A percentile compares a stretch with the other conserved stretches of the same genome.
phyloP scores from a whole-genome alignment of 2,329 filamentous ascomycete species.

The Capronia epimyces region DNA sequence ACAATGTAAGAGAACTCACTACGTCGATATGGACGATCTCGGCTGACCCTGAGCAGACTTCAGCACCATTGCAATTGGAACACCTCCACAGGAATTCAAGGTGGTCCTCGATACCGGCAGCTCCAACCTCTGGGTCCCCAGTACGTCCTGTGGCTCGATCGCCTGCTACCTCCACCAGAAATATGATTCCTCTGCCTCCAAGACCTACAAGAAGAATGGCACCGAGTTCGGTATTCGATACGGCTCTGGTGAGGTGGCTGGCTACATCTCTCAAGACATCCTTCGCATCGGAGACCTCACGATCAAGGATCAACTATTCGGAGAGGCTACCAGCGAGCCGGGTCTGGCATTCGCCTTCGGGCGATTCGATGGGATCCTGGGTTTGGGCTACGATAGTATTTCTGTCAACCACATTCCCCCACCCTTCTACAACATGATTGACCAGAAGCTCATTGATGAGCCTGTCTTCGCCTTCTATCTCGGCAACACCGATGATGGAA shows the following conservation, averaged over 20 bases:
- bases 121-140: conserved; percentile 98
- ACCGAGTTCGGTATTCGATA: conserved; percentile 88
- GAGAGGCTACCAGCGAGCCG: conserved; percentile 91
- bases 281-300: conserved; percentile 82
- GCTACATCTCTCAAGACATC: conserved; percentile 85
- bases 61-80: conserved; percentile 90
- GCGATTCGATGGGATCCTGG: conserved; percentile 93
- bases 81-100: conserved; percentile 91
- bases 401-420: conserved; percentile 94
- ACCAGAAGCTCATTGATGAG: conserved; percentile 84
- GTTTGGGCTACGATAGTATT: conserved; percentile 89
- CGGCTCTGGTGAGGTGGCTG: conserved; percentile 87
- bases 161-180: conserved; percentile 96
- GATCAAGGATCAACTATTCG: conserved; percentile 87
- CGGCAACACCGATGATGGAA: conserved; percentile 63
- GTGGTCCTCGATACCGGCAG: conserved; percentile 97
- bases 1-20: conserved; percentile 71
- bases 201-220: conserved; percentile 90
- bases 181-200: conserved; percentile 87
- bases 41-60: conserved; percentile 60
- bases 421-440: conserved; percentile 92
- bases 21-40: background rate
- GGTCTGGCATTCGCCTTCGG: conserved; percentile 97
- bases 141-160: conserved; percentile 82
- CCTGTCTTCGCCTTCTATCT: conserved; percentile 97